Evolutionary conservation across 768 basidiomycete genomes (phyloP).

Genomic region (Mycena crocata): DNA sequence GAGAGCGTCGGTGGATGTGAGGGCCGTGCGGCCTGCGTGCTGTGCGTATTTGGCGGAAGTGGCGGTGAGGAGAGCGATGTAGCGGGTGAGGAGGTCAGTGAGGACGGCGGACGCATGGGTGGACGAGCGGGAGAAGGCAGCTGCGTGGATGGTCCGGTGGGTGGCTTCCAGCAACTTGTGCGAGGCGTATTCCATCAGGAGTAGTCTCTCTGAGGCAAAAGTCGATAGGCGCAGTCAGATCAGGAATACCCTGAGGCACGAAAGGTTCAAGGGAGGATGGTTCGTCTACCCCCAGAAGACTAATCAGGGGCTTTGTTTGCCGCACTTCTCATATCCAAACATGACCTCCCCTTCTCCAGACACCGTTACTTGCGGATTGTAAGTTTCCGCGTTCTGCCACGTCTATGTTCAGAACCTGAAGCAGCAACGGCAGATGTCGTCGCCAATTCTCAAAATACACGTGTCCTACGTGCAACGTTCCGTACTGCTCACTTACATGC

Average conservation of each 20-base stretch:
- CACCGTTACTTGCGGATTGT: slow-evolving; percentile 24
- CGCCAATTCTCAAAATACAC: slow-evolving; percentile 84
- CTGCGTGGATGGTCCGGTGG: slow-evolving; percentile 79
- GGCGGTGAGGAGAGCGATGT: slow-evolving; percentile 71
- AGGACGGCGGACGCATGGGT: slow-evolving; percentile 78
- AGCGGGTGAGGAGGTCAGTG: slow-evolving; percentile 81
- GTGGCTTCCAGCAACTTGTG: slow-evolving; percentile 75
- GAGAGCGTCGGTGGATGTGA: slow-evolving; percentile 71
- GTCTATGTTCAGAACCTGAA: not conserved
- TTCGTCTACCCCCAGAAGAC: too few relatives aligned
- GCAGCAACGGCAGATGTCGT: slow-evolving; percentile 66
- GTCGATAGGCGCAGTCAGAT: too few relatives aligned
- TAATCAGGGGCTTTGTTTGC: not conserved
- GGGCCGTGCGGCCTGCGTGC: slow-evolving; percentile 73
- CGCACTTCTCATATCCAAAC: too few relatives aligned
- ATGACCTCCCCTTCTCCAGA: slow-evolving; percentile 14
- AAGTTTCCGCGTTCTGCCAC: not conserved
- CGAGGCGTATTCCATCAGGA: slow-evolving; percentile 64
- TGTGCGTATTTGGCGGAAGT: slow-evolving; percentile 81
- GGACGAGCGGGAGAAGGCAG: slow-evolving; percentile 82
- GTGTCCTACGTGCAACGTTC: slow-evolving; percentile 84
- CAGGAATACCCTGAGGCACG: too few relatives aligned
- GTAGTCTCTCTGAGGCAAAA: too few relatives aligned
- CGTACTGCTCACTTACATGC: slow-evolving; percentile 84
- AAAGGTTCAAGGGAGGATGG: too few relatives aligned